Evolutionary conservation across 139 green algal species (phyloP).

Genomic region (Chlorella sp.): DNA sequence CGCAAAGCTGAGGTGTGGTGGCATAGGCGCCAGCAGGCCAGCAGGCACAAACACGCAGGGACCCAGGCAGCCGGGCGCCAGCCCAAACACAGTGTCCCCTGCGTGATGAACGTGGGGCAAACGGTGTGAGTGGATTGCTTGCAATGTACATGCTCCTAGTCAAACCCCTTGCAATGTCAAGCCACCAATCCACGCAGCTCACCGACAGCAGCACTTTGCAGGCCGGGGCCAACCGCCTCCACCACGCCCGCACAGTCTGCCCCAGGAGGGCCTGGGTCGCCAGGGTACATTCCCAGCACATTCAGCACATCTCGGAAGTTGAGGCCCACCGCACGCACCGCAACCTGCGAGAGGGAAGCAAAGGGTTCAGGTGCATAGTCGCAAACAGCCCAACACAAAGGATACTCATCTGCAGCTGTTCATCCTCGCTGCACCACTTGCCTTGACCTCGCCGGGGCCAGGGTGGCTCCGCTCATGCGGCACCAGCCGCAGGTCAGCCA

Average conservation of each 20-base stretch:
- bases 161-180: not conserved
- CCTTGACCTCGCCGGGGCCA: conserved; percentile 32
- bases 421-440: not conserved
- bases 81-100: conserved; percentile 80
- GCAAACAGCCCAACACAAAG: not conserved
- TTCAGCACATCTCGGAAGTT: conserved; percentile 74
- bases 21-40: conserved; percentile 70
- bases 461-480: not conserved
- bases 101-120: not conserved
- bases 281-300: conserved; percentile 72
- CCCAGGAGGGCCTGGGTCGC: conserved; percentile 54
- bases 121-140: not conserved
- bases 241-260: conserved; percentile 64
- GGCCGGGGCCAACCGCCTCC: conserved; percentile 16
- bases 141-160: not conserved
- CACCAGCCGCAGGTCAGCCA: conserved; percentile 59
- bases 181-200: not conserved
- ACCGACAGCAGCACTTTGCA: not conserved
- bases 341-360: conserved; percentile 17
- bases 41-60: conserved; percentile 59
- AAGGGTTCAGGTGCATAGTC: not conserved
- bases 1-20: conserved; percentile 68
- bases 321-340: conserved; percentile 57
- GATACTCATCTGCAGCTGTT: too few relatives aligned
- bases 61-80: conserved; percentile 78